These are phyloP conservation scores for Coffea humblotiana DNA, from an alignment of 305 asterid species.

Conservation along the genomic window DNA sequence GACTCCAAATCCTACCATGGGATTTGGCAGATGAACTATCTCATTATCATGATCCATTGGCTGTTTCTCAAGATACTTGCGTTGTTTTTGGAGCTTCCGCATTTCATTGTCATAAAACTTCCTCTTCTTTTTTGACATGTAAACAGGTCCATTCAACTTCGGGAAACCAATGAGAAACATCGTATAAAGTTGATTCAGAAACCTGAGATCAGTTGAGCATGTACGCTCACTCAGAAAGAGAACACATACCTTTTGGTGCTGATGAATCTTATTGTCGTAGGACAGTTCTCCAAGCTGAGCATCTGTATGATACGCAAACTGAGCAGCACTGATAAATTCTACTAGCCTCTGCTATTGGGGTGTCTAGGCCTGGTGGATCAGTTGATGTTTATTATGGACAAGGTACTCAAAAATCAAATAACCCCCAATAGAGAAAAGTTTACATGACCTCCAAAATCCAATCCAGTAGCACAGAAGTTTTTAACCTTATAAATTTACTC, in stretches of 20 bases:
- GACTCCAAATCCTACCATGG: conserved; percentile 3
- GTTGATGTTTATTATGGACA: neutral
- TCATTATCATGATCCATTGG: neutral
- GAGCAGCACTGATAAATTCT: neutral
- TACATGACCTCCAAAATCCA: neutral
- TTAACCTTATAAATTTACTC: neutral
- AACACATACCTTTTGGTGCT: neutral
- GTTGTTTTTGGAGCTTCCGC: neutral
- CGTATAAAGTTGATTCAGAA: no score
- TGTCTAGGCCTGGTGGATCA: neutral
- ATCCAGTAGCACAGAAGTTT: neutral
- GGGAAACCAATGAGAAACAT: neutral
- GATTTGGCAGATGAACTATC: neutral
- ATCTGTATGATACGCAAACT: neutral
- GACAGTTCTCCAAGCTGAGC: neutral
- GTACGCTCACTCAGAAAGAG: neutral
- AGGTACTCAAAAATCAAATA: neutral
- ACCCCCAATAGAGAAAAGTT: neutral
- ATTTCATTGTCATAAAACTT: no score
- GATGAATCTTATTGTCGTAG: neutral
- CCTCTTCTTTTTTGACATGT: neutral
- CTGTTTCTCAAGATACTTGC: neutral
- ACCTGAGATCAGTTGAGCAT: neutral
- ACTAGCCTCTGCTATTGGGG: neutral
- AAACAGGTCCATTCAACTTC: neutral